Conservation (phyloP, 1,139 yeast genomes). For the Sugiyamaella sp. region DNA sequence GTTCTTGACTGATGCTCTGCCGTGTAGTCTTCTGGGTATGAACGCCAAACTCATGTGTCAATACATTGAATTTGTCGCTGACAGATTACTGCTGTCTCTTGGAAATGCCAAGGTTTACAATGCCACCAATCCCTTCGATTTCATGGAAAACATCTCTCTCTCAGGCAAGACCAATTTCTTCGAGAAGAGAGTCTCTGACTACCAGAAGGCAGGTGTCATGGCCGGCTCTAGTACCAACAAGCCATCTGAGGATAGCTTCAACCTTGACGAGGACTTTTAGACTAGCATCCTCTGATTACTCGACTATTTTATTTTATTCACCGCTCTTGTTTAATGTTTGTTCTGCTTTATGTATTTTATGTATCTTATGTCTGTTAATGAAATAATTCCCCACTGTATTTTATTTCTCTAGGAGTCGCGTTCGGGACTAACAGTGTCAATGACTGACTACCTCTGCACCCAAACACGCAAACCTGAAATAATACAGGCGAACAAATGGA, state of each 20-base stretch:
- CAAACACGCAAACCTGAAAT: not conserved
- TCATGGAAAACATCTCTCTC: constrained; percentile 96
- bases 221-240: constrained; percentile 51
- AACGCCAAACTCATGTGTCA: constrained; percentile 91
- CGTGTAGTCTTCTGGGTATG: constrained; percentile 91
- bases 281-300: not conserved
- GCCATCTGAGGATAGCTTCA: constrained; percentile 50
- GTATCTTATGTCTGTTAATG: constrained; percentile 17
- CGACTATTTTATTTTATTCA: constrained; percentile 2
- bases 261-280: constrained; percentile 51
- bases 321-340: constrained; percentile 13
- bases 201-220: constrained; percentile 99
- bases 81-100: constrained; percentile 82
- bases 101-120: constrained; percentile 91
- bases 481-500: not conserved
- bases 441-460: no score
- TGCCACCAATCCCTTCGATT: constrained; percentile 92
- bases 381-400: constrained; percentile 2
- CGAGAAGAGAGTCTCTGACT: constrained; percentile 98
- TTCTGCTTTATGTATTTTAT: constrained; percentile 18
- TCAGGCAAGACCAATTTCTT: constrained; percentile 99
- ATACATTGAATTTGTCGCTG: constrained; percentile 97
- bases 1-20: constrained; percentile 91
- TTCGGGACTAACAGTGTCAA: no score
- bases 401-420: no score